phyloP scores from a whole-genome alignment of 2,329 filamentous ascomycete genomes.

The Trichoderma asperellum region DNA sequence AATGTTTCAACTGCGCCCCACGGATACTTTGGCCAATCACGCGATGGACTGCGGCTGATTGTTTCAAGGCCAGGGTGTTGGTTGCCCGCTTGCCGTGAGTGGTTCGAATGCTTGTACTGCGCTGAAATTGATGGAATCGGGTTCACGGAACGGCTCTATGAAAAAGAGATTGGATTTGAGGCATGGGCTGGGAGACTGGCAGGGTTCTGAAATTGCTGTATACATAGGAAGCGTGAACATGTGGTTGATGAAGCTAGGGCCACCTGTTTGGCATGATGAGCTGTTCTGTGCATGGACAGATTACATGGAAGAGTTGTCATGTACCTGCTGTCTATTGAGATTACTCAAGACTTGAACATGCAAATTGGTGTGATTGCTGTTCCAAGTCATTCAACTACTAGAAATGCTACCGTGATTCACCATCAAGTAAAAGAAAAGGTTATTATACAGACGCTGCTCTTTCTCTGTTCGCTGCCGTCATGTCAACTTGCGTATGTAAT shows the following conservation, averaged over 20 bases:
- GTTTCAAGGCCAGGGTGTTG: not conserved
- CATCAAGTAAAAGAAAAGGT: not conserved
- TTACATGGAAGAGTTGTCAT: not conserved
- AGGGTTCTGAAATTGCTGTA: not conserved
- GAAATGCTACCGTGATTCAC: not conserved
- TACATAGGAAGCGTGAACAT: not conserved
- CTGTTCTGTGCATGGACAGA: not conserved
- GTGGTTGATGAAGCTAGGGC: not conserved
- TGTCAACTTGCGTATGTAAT: not conserved
- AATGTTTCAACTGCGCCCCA: slow-evolving; percentile 19
- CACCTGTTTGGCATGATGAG: not conserved
- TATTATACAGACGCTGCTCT: not conserved
- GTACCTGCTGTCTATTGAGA: not conserved
- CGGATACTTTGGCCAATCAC: not conserved
- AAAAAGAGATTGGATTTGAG: not conserved
- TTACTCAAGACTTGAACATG: not conserved
- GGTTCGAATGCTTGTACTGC: not conserved
- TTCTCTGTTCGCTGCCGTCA: not conserved
- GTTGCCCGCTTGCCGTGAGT: not conserved
- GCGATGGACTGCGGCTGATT: slow-evolving; percentile 17
- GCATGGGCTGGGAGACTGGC: not conserved
- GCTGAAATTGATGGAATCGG: not conserved
- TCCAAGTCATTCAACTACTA: not conserved
- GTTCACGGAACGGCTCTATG: not conserved
- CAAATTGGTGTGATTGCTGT: not conserved